Percentiles rank a stretch among this genome's conserved stretches.
phyloP scores from a whole-genome alignment of 495 filamentous ascomycete genomes.

The Aspergillus incahuasiensis region DNA sequence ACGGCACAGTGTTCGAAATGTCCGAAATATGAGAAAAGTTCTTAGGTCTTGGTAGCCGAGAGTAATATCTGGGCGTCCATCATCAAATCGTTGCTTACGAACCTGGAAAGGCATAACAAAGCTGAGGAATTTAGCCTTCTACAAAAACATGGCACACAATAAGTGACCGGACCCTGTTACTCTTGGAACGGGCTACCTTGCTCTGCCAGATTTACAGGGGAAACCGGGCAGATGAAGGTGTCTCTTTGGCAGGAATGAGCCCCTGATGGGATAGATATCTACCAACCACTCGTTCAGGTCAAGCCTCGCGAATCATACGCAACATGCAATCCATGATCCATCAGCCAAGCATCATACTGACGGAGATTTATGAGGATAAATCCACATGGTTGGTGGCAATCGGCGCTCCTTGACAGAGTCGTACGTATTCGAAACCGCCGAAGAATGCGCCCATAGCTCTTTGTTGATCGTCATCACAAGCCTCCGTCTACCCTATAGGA shows the following conservation, averaged over 20 bases:
- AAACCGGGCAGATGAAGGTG: neutral
- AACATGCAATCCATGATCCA: neutral
- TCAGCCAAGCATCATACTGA: neutral
- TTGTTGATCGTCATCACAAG: conserved; percentile 2
- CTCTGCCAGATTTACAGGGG: neutral
- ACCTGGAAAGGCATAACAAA: neutral
- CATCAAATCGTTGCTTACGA: neutral
- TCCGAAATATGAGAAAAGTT: neutral
- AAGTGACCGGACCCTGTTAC: neutral
- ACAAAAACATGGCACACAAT: neutral
- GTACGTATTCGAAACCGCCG: conserved; percentile 14
- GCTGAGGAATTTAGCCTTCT: neutral
- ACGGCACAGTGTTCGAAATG: neutral
- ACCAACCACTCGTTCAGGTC: neutral
- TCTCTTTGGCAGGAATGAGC: neutral
- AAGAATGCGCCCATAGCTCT: conserved; percentile 17
- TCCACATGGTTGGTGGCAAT: neutral
- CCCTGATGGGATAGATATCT: neutral
- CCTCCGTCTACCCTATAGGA: neutral
- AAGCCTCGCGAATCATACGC: neutral
- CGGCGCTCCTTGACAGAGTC: conserved; percentile 1
- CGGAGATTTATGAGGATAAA: neutral
- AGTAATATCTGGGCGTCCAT: neutral
- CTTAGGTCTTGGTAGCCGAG: neutral
- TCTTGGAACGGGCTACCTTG: neutral